Evolutionary conservation across 768 basidiomycete species (phyloP).

Genomic region (Leccinum ochraceum): DNA sequence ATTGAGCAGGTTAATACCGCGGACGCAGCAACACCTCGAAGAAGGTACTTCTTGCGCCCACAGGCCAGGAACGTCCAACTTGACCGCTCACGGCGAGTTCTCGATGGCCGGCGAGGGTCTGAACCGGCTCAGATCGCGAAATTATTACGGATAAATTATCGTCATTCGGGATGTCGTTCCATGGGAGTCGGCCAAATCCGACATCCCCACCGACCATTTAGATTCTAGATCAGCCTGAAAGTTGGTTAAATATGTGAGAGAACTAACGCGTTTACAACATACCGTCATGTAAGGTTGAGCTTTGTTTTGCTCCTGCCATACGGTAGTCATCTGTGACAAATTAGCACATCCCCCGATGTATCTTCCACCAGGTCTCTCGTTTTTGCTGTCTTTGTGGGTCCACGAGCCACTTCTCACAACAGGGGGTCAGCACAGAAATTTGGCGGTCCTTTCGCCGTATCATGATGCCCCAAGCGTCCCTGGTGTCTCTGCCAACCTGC

Average conservation of each 20-base stretch:
- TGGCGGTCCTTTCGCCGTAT: slow-evolving; percentile 42
- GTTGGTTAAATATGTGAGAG: not conserved
- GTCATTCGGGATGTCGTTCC: not conserved
- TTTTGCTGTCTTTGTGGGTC: slow-evolving; percentile 13
- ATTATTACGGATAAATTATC: not conserved
- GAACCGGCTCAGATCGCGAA: not conserved
- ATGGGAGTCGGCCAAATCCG: slow-evolving; percentile 1
- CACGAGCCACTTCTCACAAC: not conserved
- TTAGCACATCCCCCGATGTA: slow-evolving; percentile 7
- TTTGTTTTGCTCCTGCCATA: not conserved
- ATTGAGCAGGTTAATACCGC: not conserved
- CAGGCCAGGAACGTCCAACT: not conserved
- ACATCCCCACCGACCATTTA: not conserved
- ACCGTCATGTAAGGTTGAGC: not conserved
- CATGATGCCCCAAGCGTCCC: slow-evolving; percentile 30
- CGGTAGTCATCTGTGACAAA: no score
- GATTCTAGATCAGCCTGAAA: not conserved
- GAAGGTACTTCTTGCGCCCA: not conserved
- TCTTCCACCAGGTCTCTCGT: slow-evolving; percentile 8
- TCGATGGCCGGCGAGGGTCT: not conserved
- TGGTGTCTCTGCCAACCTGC: slow-evolving; percentile 33
- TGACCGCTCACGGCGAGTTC: not conserved
- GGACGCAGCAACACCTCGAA: not conserved
- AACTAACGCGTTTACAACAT: not conserved
- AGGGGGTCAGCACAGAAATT: not conserved